Evolutionary conservation across 345 rosid genomes (phyloP).

Genomic region (Rhodomyrtus tomentosa): DNA sequence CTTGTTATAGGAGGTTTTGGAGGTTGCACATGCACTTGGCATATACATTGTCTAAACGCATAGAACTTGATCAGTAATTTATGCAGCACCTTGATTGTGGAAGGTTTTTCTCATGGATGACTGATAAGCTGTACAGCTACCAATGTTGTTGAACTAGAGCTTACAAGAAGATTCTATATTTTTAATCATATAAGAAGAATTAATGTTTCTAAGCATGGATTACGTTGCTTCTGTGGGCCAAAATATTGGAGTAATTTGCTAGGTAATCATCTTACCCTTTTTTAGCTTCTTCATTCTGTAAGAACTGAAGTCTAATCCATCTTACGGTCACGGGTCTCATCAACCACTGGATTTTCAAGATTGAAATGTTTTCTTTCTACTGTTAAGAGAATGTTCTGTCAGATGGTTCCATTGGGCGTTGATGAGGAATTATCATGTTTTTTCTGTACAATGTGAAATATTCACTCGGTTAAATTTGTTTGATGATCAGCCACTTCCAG

Average conservation of each 20-base stretch:
- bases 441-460: neutral
- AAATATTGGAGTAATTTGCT: neutral
- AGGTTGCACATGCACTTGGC: neutral
- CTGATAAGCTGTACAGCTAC: neutral
- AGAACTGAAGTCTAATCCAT: neutral
- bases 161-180: neutral
- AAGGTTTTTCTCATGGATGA: neutral
- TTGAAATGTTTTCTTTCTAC: neutral
- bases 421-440: neutral
- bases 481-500: conserved; percentile 71
- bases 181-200: neutral
- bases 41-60: neutral
- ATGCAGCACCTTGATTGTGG: neutral
- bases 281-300: neutral
- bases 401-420: neutral
- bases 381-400: neutral
- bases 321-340: neutral
- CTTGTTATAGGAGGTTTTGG: neutral
- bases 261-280: neutral
- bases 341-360: neutral
- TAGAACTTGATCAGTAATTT: neutral
- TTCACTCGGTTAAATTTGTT: neutral
- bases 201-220: neutral
- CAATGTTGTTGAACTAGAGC: neutral
- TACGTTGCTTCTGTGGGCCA: neutral